A percentile compares a stretch with the other conserved stretches of the same genome.
Conservation (phyloP, 768 basidiomycete species). For the Cystofilobasidium ferigula region DNA sequence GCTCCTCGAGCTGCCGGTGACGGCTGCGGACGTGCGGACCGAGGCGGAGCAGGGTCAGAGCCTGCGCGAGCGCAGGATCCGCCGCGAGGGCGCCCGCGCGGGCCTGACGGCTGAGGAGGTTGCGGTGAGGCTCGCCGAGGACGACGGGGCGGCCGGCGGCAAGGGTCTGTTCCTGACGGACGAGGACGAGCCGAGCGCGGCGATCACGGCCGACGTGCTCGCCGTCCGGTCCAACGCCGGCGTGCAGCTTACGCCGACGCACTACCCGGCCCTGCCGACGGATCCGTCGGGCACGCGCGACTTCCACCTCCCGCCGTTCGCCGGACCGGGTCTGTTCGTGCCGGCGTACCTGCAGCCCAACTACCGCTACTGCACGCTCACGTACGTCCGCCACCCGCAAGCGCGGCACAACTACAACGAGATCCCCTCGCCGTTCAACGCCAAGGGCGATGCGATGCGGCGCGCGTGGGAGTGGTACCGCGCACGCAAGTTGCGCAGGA, state of each 20-base stretch:
- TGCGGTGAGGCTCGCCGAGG: not conserved
- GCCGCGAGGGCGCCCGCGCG: not conserved
- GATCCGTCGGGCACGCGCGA: constrained; percentile 36
- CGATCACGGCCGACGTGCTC: not conserved
- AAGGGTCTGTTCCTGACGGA: not conserved
- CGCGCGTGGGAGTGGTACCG: constrained; percentile 91
- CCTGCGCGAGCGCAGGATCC: not conserved
- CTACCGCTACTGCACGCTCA: constrained; percentile 75
- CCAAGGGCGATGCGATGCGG: constrained; percentile 83
- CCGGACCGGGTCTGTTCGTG: constrained; percentile 83
- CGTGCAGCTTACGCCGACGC: constrained; percentile 11
- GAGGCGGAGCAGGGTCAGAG: not conserved
- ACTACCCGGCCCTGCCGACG: constrained; percentile 13
- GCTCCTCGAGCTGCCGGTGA: not conserved
- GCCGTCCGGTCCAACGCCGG: not conserved
- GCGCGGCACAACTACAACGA: constrained; percentile 86
- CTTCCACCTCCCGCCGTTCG: constrained; percentile 75
- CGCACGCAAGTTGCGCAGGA: constrained; percentile 16
- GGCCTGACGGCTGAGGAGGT: not conserved
- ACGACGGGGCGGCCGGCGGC: not conserved
- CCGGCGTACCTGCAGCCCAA: constrained; percentile 80
- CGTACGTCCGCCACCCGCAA: constrained; percentile 92
- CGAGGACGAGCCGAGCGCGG: not conserved
- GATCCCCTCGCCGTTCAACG: constrained; percentile 89
- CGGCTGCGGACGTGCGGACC: too few relatives aligned